A percentile compares a stretch with the other conserved stretches of the same genome.
Evolutionary conservation across 805 yeast species (phyloP).

Genomic region (Candida mattraensis): DNA sequence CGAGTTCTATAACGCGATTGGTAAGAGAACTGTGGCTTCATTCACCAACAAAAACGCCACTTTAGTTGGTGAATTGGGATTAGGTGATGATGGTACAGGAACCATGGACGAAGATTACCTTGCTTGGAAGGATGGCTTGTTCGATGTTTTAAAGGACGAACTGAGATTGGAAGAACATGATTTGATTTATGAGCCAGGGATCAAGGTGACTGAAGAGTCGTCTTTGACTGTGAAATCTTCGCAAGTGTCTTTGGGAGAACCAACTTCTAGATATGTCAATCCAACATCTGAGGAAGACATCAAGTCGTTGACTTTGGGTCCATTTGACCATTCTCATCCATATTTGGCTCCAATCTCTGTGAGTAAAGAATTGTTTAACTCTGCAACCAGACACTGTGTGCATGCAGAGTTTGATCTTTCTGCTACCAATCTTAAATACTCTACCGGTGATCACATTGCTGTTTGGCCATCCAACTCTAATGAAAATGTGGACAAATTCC

Average conservation of each 20-base stretch:
- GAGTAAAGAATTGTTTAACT: slow-evolving; percentile 70
- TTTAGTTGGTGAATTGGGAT: slow-evolving; percentile 73
- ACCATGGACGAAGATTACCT: slow-evolving; percentile 93
- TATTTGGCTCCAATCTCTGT: slow-evolving; percentile 65
- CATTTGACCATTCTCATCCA: slow-evolving; percentile 81
- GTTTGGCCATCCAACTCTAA: slow-evolving; percentile 90
- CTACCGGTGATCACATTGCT: slow-evolving; percentile 96
- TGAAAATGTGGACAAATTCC: slow-evolving; percentile 68
- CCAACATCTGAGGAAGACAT: slow-evolving; percentile 35
- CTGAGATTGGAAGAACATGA: slow-evolving; percentile 79
- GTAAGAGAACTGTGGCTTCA: slow-evolving; percentile 55
- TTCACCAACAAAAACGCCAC: slow-evolving; percentile 67
- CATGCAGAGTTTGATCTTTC: slow-evolving; percentile 88
- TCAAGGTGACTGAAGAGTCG: slow-evolving; percentile 40
- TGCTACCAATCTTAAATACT: slow-evolving; percentile 70
- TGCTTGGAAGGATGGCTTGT: slow-evolving; percentile 83
- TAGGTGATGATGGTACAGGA: slow-evolving; percentile 95
- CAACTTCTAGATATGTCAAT: slow-evolving; percentile 54
- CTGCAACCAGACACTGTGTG: slow-evolving; percentile 71
- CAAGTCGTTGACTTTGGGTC: slow-evolving; percentile 51
- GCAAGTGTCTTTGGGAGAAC: slow-evolving; percentile 79
- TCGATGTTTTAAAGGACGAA: slow-evolving; percentile 62
- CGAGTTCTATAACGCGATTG: slow-evolving; percentile 86
- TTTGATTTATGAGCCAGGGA: slow-evolving; percentile 71
- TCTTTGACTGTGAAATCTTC: slow-evolving; percentile 33